Evolutionary conservation across 345 rosid species (phyloP).

Genomic region (Acer negundo): DNA sequence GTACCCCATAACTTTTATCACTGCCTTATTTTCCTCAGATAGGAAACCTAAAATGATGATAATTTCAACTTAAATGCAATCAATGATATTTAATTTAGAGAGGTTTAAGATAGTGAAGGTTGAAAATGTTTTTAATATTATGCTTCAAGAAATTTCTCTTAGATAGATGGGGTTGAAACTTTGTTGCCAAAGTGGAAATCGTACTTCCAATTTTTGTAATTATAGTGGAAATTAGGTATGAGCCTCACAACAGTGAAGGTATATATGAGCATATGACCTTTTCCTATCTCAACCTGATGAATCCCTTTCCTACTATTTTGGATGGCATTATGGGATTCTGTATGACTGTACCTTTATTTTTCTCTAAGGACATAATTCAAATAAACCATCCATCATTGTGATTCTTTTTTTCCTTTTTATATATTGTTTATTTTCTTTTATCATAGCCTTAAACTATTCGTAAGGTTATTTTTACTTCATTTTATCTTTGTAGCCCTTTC

Average conservation of each 20-base stretch:
- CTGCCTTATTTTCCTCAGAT: slow-evolving; percentile 23
- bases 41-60: slow-evolving; percentile 4
- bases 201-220: neutral
- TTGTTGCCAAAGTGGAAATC: neutral
- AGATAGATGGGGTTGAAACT: neutral
- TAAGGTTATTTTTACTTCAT: neutral
- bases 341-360: neutral
- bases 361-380: neutral
- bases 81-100: slow-evolving; percentile 4
- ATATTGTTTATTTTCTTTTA: neutral
- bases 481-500: neutral
- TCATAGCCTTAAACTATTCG: neutral
- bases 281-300: slow-evolving; percentile 5
- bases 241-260: neutral
- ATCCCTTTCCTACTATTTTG: neutral
- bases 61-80: slow-evolving; percentile 1
- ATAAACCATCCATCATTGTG: neutral
- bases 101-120: neutral
- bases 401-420: neutral
- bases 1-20: slow-evolving; percentile 46
- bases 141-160: neutral
- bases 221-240: slow-evolving; percentile 5
- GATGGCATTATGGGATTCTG: neutral
- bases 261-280: neutral
- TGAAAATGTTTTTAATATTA: slow-evolving; percentile 3